Evolutionary conservation across 202 grass and related monocot species (phyloP).

Genomic region (Eragrostis tef): DNA sequence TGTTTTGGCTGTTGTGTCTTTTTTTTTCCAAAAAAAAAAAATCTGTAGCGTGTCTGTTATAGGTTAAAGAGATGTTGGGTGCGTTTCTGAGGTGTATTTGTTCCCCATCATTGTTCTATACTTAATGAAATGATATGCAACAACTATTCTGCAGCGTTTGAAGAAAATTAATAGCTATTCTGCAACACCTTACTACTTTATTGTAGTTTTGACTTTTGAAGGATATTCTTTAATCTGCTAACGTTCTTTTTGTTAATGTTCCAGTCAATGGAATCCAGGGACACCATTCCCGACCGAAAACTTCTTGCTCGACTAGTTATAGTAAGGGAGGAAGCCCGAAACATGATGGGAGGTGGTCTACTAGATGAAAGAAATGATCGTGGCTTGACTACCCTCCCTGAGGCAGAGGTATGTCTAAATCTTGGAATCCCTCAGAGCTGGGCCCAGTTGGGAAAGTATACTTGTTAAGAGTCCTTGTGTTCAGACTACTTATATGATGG

Average conservation of each 20-base stretch:
- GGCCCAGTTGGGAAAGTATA: slow-evolving; percentile 2
- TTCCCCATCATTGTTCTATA: no score
- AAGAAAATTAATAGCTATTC: no score
- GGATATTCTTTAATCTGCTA: slow-evolving; percentile 6
- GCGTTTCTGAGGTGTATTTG: no score
- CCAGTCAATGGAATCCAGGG: slow-evolving; percentile 85
- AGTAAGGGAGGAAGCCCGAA: slow-evolving; percentile 85
- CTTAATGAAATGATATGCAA: no score
- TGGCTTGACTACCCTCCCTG: slow-evolving; percentile 78
- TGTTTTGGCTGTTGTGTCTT: no score
- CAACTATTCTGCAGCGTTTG: no score
- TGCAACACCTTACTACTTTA: no score
- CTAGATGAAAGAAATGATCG: slow-evolving; percentile 96
- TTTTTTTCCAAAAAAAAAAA: no score
- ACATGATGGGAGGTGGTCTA: slow-evolving; percentile 96
- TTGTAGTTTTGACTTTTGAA: slow-evolving; percentile 21
- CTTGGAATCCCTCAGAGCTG: slow-evolving; percentile 6
- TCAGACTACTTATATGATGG: slow-evolving; percentile 6
- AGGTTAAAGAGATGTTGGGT: no score
- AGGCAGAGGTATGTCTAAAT: slow-evolving; percentile 72
- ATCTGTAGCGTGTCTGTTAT: no score
- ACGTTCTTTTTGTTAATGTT: slow-evolving; percentile 14
- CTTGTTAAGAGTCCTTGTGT: not conserved
- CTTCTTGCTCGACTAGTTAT: slow-evolving; percentile 89
- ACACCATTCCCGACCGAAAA: slow-evolving; percentile 73